Base-by-base conservation (phyloP, 164 flowering plant genomes). In the Kingdonia uniflora region DNA sequence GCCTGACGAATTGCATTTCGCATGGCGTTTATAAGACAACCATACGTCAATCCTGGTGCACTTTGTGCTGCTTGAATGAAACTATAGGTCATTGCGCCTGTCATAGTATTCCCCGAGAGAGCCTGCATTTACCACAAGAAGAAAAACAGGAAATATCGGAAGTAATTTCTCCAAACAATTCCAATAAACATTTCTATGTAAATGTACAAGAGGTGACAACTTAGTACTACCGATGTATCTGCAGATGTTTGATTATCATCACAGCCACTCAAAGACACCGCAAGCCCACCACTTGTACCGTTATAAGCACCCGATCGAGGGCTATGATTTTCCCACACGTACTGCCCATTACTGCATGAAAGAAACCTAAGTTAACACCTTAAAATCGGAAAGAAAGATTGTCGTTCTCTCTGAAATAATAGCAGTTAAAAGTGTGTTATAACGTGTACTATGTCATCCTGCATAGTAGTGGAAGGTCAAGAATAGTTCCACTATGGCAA, bases 281-380 rank as follows among this genome's bases (percentile, higher is more conserved):
- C 95, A 12, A 58, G 48, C 2, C 91, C 91, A 5, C 91, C 95
- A 11, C 63, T 74, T 35, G 86, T 78, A 5, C 86, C 86, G 60
- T 75, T 83, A 35, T 70, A 59, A 43, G 60, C 55, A 17, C 46
- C 62, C 5, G 66, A 54, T 55, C 52, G 58, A 42, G 85, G 82
- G 39, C 81, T 73, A 65, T 80, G 87, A 58, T 85, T 85, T 65
- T 82, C 90, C 95, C 90, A 85, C 8, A 44, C 54, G 58, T 77
- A 79, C 19, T 64, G 79, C 45, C 90, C 90, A 39, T 49, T 65
- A 73, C 95, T 82, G 49, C 53, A 40, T 38, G 22, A 13, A 54
- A 14, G 15, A 39, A 54, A 23, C 7, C 37, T 14, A 45, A 25
- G 39, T 42, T 14, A 8, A 17, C 17, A 0, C 16, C 37, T 17